Percentiles rank a stretch among this genome's conserved stretches.
These are phyloP conservation scores for Lunularia cruciata DNA, from an alignment of 225 moss, liverwort and hornwort species.

Conservation along the genomic window DNA sequence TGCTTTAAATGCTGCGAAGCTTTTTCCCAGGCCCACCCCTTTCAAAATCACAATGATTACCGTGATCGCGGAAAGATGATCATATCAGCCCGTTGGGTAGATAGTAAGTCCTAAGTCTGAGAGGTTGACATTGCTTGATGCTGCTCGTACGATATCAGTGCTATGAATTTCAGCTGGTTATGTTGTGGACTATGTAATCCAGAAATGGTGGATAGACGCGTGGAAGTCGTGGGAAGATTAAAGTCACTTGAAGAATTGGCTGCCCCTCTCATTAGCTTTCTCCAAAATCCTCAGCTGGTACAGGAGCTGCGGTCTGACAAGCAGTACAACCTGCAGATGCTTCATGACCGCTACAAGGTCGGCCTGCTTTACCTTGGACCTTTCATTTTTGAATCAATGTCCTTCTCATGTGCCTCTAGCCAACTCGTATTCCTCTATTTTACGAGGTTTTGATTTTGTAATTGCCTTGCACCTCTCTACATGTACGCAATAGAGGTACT, in stretches of 20 bases:
- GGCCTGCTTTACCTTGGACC: not conserved
- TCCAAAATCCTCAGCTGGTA: conserved; percentile 90
- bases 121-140: not conserved
- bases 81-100: no score
- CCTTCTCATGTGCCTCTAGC: no score
- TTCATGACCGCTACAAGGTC: conserved; percentile 96
- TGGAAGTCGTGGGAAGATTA: conserved; percentile 91
- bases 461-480: not conserved
- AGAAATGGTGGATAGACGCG: conserved; percentile 98
- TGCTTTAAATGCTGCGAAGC: no score
- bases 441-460: not conserved
- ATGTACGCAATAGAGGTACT: no score
- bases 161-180: not conserved
- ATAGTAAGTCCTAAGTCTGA: not conserved
- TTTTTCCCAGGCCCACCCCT: no score
- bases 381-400: no score
- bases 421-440: no score
- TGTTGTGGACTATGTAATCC: conserved; percentile 15
- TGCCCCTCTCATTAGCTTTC: conserved; percentile 94
- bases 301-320: conserved; percentile 96
- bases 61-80: no score
- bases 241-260: conserved; percentile 95
- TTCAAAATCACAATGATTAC: no score
- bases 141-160: no score
- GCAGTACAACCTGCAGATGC: conserved; percentile 94